Conservation (phyloP, 2,329 filamentous ascomycete genomes). For the Thielaviopsis ethacetica region DNA sequence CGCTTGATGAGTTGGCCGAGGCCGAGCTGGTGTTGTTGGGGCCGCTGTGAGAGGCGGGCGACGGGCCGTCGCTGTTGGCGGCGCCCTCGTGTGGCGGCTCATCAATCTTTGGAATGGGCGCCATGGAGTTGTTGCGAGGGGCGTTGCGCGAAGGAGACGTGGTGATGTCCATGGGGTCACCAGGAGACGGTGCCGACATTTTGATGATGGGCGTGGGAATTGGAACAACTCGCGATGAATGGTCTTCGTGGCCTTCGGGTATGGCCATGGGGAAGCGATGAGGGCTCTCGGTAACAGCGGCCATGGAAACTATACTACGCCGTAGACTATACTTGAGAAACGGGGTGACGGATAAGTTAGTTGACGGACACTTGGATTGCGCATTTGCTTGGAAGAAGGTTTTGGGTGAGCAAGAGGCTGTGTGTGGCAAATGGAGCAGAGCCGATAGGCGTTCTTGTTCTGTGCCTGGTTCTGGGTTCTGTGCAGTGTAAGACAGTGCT, state of each 20-base stretch:
- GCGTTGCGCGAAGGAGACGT: slow-evolving; percentile 31
- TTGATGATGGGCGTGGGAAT: slow-evolving; percentile 40
- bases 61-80: background rate
- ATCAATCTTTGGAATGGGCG: slow-evolving; percentile 4
- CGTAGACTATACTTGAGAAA: background rate
- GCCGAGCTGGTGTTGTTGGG: slow-evolving; percentile 19
- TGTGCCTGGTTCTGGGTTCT: too few relatives aligned
- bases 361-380: background rate
- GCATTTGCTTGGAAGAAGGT: background rate
- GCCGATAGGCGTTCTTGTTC: too few relatives aligned
- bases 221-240: slow-evolving; percentile 26
- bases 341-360: background rate
- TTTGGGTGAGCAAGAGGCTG: too few relatives aligned
- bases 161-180: slow-evolving; percentile 45
- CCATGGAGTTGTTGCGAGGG: background rate
- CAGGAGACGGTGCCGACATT: slow-evolving; percentile 40
- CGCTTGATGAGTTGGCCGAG: slow-evolving; percentile 19
- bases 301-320: slow-evolving; percentile 7
- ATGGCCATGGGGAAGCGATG: slow-evolving; percentile 11
- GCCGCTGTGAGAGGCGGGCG: slow-evolving; percentile 14
- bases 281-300: slow-evolving; percentile 12
- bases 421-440: too few relatives aligned
- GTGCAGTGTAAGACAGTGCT: too few relatives aligned
- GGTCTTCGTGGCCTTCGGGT: slow-evolving; percentile 9
- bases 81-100: slow-evolving; percentile 4